Evolutionary conservation across 2,329 filamentous ascomycete species (phyloP), one percentile per base, ranked within the genome.

Genomic region (Colletotrichum abscissum): DNA sequence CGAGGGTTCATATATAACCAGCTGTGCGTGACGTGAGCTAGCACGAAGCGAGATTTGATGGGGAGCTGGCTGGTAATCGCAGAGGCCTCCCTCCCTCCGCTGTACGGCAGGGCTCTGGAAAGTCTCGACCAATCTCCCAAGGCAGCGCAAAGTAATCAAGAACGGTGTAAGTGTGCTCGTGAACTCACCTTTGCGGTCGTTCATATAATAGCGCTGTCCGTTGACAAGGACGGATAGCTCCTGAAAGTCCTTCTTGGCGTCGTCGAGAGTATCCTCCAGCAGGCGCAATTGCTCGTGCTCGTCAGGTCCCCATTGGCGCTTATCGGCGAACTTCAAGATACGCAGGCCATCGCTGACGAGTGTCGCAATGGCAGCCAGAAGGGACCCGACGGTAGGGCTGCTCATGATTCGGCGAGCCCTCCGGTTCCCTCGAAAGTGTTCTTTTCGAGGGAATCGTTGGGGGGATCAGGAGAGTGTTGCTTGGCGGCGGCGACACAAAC

Each of bases 211-310:
- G 58, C 86, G 83, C 76, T 87, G 85, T 35, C 89, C 88, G 75
- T 89, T 88, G 67, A 91, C 85, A 56, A 91, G 82, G 59, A 84
- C 83, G 26, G 86, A 85, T 72, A 91, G 82, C 77, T 89, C 86
- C 81, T 91, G 89, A 75, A 91, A 91, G 81, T 91, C 89, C 79
- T 85, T 86, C 81, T 88, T 89, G 69, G 89, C 89, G 76, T 90
- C 88, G 78, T 90, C 88, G 64, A 91, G 83, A n/a, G 86, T 83
- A 46, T 85, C 82, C 76, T 90, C 86, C 67, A 91, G 83, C 62
- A 88, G 86, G 69, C 85, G 87, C 70, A 88, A 80, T 82, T 91
- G 89, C 78, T 91, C 89, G 78, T 89, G 87, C 82, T 91, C 89
- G 83, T 90, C 88, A 26, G 84, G 82, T 0, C 86, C 88, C 89